Evolutionary conservation across 2,329 filamentous ascomycete species (phyloP).

Genomic region (Aspergillus luchuensis): DNA sequence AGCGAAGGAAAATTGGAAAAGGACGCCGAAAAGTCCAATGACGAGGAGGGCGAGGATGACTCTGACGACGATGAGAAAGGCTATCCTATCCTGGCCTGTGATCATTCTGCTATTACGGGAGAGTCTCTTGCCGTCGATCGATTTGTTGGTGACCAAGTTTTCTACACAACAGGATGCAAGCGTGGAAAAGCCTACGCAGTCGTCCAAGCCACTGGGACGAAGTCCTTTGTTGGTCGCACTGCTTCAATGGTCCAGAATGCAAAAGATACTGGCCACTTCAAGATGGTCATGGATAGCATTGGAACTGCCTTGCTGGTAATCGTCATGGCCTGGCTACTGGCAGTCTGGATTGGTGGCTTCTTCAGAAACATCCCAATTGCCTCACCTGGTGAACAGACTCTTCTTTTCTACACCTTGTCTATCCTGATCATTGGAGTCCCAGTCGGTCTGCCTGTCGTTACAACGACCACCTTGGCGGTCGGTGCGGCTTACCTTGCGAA

Average conservation of each 20-base stretch:
- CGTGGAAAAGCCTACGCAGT: conserved; percentile 74
- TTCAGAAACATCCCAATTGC: conserved; percentile 68
- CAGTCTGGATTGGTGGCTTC: conserved; percentile 77
- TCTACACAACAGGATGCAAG: conserved; percentile 82
- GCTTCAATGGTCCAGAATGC: conserved; percentile 73
- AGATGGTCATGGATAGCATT: conserved; percentile 81
- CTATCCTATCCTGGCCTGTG: conserved; percentile 65
- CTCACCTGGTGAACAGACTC: conserved; percentile 57
- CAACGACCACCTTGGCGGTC: conserved; percentile 74
- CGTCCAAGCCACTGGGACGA: conserved; percentile 66
- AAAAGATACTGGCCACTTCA: conserved; percentile 76
- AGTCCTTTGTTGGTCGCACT: conserved; percentile 76
- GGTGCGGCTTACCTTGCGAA: conserved; percentile 75
- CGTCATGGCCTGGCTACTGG: conserved; percentile 75
- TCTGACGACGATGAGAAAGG: conserved; percentile 55
- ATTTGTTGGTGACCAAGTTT: conserved; percentile 71
- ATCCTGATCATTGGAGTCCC: conserved; percentile 77
- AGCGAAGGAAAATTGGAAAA: conserved; percentile 62
- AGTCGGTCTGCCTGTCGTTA: conserved; percentile 77
- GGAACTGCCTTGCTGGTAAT: conserved; percentile 72
- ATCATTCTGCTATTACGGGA: conserved; percentile 80
- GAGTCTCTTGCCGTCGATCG: conserved; percentile 67
- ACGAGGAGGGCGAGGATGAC: conserved; percentile 55
- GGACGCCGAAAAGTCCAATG: conserved; percentile 55
- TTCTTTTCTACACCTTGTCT: conserved; percentile 69